Conservation (phyloP, 805 yeast genomes). For the Kuraishia floccosa region DNA sequence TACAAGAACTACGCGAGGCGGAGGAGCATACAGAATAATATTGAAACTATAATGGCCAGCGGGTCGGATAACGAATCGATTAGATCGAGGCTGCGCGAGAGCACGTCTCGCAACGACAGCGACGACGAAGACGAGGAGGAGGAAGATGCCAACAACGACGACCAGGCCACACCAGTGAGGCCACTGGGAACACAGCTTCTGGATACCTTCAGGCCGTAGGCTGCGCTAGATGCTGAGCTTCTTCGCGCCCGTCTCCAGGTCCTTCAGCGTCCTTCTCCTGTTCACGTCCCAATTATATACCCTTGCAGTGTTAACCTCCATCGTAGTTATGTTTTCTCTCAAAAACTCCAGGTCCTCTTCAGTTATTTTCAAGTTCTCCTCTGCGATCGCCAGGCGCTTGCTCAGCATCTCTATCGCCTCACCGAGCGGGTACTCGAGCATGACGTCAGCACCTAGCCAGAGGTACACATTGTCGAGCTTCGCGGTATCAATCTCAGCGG, state of each 20-base stretch:
- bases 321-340: conserved; percentile 86
- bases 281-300: conserved; percentile 84
- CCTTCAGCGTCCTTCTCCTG: conserved; percentile 44
- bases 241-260: conserved; percentile 19
- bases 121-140: conserved; percentile 11
- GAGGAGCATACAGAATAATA: conserved; percentile 2
- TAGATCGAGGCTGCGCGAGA: background rate
- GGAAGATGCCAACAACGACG: conserved; percentile 15
- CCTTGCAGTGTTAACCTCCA: conserved; percentile 96
- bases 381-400: conserved; percentile 52
- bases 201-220: conserved; percentile 39
- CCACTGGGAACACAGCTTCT: conserved; percentile 50
- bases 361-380: conserved; percentile 44
- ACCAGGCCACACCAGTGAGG: conserved; percentile 41
- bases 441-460: conserved; percentile 98
- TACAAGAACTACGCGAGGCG: conserved; percentile 8
- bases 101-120: conserved; percentile 3
- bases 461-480: conserved; percentile 52
- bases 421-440: conserved; percentile 86
- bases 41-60: background rate
- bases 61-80: conserved; percentile 2
- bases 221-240: background rate
- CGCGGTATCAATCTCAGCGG: conserved; percentile 58
- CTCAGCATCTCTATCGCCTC: conserved; percentile 72
- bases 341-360: conserved; percentile 78